phyloP scores from a whole-genome alignment of 2,329 filamentous ascomycete species.

The Aspergillus sp. region DNA sequence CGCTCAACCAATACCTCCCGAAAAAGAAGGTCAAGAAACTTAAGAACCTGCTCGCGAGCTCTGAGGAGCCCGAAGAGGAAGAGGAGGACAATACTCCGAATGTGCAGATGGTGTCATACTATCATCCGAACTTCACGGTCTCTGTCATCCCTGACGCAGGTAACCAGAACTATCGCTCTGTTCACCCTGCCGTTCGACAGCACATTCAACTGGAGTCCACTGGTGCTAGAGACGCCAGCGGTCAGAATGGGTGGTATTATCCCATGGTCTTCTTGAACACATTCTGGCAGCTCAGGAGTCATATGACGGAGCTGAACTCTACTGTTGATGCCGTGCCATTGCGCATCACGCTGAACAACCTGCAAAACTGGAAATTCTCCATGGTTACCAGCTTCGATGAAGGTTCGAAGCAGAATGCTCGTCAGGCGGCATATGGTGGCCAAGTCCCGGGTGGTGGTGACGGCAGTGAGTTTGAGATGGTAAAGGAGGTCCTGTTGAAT shows the following conservation, averaged over 20 bases:
- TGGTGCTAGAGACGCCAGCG: constrained; percentile 72
- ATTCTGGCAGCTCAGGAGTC: constrained; percentile 89
- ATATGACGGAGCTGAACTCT: constrained; percentile 88
- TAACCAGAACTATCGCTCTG: constrained; percentile 56
- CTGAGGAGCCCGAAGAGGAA: constrained; percentile 44
- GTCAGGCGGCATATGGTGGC: constrained; percentile 67
- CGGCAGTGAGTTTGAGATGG: constrained; percentile 89
- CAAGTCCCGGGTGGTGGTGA: constrained; percentile 71
- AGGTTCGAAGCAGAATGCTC: constrained; percentile 74
- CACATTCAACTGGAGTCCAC: constrained; percentile 73
- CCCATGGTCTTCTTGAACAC: constrained; percentile 89
- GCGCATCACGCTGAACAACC: constrained; percentile 74
- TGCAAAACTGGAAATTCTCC: constrained; percentile 84
- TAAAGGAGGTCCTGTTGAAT: constrained; percentile 91
- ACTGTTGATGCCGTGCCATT: constrained; percentile 77
- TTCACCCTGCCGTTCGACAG: constrained; percentile 68
- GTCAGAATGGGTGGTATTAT: constrained; percentile 88
- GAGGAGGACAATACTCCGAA: constrained; percentile 52
- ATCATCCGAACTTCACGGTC: constrained; percentile 89
- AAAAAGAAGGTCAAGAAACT: constrained; percentile 89
- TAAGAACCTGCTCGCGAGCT: constrained; percentile 65
- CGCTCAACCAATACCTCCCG: constrained; percentile 79
- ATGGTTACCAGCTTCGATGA: constrained; percentile 78
- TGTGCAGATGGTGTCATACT: constrained; percentile 75
- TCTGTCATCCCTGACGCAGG: constrained; percentile 79